phyloP scores from a whole-genome alignment of 495 filamentous ascomycete species.

The Immersiella caudata region DNA sequence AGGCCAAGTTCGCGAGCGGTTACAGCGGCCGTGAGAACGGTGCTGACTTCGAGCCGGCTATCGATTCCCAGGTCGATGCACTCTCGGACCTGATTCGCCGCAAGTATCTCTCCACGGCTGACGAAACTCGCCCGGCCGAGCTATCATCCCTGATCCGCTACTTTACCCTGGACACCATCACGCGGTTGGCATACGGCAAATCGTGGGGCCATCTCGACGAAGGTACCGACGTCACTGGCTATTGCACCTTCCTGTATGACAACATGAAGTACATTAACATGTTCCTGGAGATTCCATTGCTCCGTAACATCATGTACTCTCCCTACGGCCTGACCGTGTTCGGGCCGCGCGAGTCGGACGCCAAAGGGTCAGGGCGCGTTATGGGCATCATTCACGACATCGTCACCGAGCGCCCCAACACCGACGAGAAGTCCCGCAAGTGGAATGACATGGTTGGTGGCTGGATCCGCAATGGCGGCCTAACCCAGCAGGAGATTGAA shows the following conservation, averaged over 20 bases:
- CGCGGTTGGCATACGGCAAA: constrained; percentile 52
- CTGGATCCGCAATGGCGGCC: constrained; percentile 41
- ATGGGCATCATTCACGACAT: constrained; percentile 16
- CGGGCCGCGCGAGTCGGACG: constrained; percentile 15
- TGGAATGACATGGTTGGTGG: constrained; percentile 20
- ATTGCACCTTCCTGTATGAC: background rate
- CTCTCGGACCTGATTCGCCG: constrained; percentile 40
- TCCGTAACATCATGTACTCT: constrained; percentile 12
- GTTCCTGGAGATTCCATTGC: constrained; percentile 10
- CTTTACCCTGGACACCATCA: constrained; percentile 52
- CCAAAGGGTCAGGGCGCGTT: constrained; percentile 12
- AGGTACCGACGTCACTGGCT: constrained; percentile 18
- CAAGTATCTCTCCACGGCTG: constrained; percentile 43
- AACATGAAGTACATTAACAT: background rate
- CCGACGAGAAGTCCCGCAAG: background rate
- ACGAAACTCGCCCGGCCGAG: constrained; percentile 38
- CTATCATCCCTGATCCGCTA: constrained; percentile 39
- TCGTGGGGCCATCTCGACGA: constrained; percentile 40
- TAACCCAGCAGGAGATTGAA: constrained; percentile 43
- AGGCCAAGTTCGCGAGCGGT: constrained; percentile 35
- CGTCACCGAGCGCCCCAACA: constrained; percentile 3
- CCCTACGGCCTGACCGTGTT: constrained; percentile 1
- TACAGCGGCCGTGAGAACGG: constrained; percentile 46
- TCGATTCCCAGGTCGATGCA: constrained; percentile 39
- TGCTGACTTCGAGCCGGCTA: constrained; percentile 13